A percentile compares a stretch with the other conserved stretches of the same genome.
These are phyloP conservation scores for Penicillium coprophilum DNA, from an alignment of 495 filamentous ascomycete genomes.

Conservation along the genomic window DNA sequence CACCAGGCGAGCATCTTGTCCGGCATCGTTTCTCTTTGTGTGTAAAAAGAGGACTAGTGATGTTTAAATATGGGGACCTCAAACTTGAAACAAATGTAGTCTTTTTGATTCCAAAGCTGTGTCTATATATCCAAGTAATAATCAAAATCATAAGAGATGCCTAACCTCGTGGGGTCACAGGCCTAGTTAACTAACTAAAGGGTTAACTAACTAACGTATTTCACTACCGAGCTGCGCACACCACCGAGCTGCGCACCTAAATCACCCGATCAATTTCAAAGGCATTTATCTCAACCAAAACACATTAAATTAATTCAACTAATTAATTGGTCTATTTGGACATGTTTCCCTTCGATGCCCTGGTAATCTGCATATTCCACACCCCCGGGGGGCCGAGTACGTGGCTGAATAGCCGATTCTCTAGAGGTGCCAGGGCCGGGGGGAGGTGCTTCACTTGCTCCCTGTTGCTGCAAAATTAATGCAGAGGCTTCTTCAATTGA, in stretches of 20 bases:
- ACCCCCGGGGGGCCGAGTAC: no score
- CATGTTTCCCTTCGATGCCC: no score
- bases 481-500: no score
- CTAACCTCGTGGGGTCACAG: neutral
- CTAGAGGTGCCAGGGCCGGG: no score
- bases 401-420: no score
- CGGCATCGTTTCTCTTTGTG: neutral
- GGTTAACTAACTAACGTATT: no score
- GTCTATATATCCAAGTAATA: neutral
- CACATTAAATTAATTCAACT: no score
- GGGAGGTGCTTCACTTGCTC: no score
- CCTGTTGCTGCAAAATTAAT: no score
- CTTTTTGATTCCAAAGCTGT: neutral
- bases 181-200: no score
- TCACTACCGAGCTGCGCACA: constrained; percentile 5
- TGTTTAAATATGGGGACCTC: neutral
- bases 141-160: neutral
- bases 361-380: no score
- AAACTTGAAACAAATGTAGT: neutral
- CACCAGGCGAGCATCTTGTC: neutral
- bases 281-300: neutral
- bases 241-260: neutral
- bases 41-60: neutral
- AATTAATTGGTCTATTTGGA: no score
- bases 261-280: neutral